Evolutionary conservation across 1,139 yeast species (phyloP), one percentile per base, ranked within the genome.

Genomic region (Diutina ranongensis): DNA sequence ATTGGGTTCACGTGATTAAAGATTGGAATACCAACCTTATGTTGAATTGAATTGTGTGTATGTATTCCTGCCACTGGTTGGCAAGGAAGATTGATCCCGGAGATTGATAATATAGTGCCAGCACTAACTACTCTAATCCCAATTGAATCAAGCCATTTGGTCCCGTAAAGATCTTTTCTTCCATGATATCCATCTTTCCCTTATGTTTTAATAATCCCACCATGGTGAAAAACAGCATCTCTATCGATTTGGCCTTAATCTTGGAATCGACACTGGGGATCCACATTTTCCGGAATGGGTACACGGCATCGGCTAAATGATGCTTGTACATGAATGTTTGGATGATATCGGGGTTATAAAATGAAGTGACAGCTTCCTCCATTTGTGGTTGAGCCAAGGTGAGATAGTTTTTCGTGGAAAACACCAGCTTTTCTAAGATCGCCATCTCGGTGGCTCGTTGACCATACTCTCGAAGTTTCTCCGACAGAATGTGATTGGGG

Each of bases 1-100:
- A 79, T 52, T 87, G 95, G 95, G 79, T 80, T 49, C 78, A 84
- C 47, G 89, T 85, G 27, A 75, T 83, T 45, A 72, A 73, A 45
- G 95, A 86, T 52, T 84, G 94, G 94, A 88, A 82, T 55, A 83
- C 86, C 76, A 83, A 83, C 55, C 71, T 86, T 49, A 83, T 85
- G 92, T 64, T 85, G 52, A 74, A 76, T 47, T 80, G 54, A 21
- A 10, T 5, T 25, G n/a, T n/a, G n/a, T n/a, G n/a, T n/a, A n/a
- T n/a, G n/a, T n/a, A n/a, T n/a, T n/a, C n/a, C n/a, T n/a, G n/a
- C n/a, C n/a, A n/a, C n/a, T n/a, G n/a, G n/a, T n/a, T n/a, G n/a
- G n/a, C n/a, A n/a, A n/a, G n/a, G n/a, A n/a, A n/a, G n/a, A n/a
- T n/a, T n/a, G n/a, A n/a, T n/a, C n/a, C n/a, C n/a, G n/a, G n/a